Evolutionary conservation across 208 protist species (phyloP), one percentile per base, ranked within the genome.

Genomic region (Trypanosoma boissoni): DNA sequence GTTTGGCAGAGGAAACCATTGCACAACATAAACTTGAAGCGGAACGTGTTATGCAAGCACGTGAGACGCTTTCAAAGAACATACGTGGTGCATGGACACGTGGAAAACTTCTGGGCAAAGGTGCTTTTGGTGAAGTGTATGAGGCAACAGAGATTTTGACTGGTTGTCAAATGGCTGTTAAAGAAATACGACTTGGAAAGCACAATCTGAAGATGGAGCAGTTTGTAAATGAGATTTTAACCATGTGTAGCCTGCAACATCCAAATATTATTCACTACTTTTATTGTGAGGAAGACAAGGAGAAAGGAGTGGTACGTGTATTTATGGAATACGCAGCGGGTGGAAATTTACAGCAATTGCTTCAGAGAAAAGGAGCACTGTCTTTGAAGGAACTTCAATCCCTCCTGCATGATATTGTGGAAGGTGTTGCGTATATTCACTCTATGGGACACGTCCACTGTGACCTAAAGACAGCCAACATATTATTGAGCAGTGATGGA

Each of bases 231-330:
- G 87, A 96, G 68, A 85, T 96, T 45, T 71, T 76, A 32, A 86
- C 82, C 32, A 96, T 96, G 91, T 94, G 80, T 72, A 93, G 76
- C 67, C 75, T 96, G 55, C 85, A 96, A 65, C 87, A 96, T 71
- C 85, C 85, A 3, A 94, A 96, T 64, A 96, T 96, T 65, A 96
- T 96, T 43, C 91, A 96, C 77, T 96, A 96, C 72, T 96, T 96
- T 62, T 91, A 94, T 72, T 95, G 86, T 53, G 86, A 96, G 62
- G 68, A 91, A 67, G 87, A 72, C 56, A 66, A 62, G 31, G 74
- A 83, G 43, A 49, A 51, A 41, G 73, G 75, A 44, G 73, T 83
- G 39, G 75, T 94, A 48, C 80, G 87, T 26, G 82, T 96, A 36
- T 96, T 94, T 56, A 96, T 96, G 91, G 87, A 96, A 74, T 93